These are phyloP conservation scores for Tanacetum coccineum DNA, from an alignment of 129 eudicot genomes.

Conservation along the genomic window DNA sequence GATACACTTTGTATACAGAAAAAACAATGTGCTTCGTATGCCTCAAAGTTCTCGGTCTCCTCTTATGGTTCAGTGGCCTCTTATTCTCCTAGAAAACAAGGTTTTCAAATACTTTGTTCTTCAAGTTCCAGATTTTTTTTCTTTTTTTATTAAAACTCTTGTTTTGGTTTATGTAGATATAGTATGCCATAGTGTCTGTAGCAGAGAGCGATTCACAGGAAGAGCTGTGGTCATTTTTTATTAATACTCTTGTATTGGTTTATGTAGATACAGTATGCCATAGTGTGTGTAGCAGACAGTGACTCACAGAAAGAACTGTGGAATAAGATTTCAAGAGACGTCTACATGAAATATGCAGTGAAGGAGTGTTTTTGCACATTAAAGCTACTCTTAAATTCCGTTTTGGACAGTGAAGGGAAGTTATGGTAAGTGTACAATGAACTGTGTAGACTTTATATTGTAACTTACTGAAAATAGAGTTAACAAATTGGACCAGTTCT, in stretches of 20 bases:
- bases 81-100: conserved; percentile 95
- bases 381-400: too few species aligned
- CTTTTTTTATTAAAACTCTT: background rate
- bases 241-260: too few species aligned
- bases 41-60: conserved; percentile 67
- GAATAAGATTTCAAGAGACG: conserved; percentile 93
- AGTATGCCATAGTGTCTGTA: conserved; percentile 48
- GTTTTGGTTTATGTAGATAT: conserved; percentile 40
- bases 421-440: too few species aligned
- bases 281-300: too few species aligned
- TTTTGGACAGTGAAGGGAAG: too few species aligned
- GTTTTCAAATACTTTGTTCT: conserved; percentile 22
- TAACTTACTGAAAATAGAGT: too few species aligned
- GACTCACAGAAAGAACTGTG: too few species aligned
- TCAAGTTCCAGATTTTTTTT: conserved; percentile 1
- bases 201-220: conserved; percentile 42
- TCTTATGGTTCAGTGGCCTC: conserved; percentile 97
- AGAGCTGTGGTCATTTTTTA: too few species aligned
- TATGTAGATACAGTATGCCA: too few species aligned
- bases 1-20: conserved; percentile 45
- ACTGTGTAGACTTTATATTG: too few species aligned
- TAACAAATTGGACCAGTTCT: too few species aligned
- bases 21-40: conserved; percentile 86
- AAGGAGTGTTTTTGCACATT: too few species aligned
- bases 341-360: background rate